These are phyloP conservation scores for Chrysanthemum makinoi DNA, from an alignment of 129 eudicot genomes.

Conservation along the genomic window DNA sequence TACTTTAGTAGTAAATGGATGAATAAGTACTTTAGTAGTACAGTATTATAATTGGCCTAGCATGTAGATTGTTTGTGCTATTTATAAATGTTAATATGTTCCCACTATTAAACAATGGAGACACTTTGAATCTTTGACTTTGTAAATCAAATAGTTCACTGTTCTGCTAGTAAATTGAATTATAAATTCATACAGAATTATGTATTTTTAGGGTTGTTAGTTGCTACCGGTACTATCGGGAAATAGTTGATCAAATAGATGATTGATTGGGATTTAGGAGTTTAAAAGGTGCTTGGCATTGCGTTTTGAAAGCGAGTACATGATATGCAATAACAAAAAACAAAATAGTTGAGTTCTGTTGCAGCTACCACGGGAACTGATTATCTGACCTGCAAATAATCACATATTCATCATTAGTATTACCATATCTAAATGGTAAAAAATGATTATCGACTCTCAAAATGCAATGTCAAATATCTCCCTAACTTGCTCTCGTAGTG, in stretches of 20 bases:
- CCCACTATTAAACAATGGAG: not conserved
- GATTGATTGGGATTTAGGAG: not conserved
- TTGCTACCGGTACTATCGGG: not conserved
- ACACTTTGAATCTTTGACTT: slow-evolving; percentile 22
- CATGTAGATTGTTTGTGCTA: too few species aligned
- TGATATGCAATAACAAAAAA: too few species aligned
- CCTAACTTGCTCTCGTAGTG: not conserved
- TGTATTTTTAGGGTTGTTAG: not conserved
- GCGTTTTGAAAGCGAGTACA: too few species aligned
- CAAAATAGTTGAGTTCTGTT: too few species aligned
- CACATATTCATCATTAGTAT: too few species aligned
- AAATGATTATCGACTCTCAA: too few species aligned
- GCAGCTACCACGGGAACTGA: too few species aligned
- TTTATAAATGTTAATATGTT: not conserved
- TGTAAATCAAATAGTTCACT: not conserved
- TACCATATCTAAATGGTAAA: too few species aligned
- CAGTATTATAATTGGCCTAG: too few species aligned
- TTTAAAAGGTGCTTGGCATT: not conserved
- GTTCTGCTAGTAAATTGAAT: not conserved
- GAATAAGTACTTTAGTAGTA: too few species aligned
- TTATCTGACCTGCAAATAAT: too few species aligned
- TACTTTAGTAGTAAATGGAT: too few species aligned
- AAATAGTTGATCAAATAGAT: not conserved
- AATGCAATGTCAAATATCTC: not conserved
- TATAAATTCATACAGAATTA: not conserved